Percentiles rank a stretch among this genome's conserved stretches.
phyloP scores from a whole-genome alignment of 768 basidiomycete species.

The Basidioascus undulatus region DNA sequence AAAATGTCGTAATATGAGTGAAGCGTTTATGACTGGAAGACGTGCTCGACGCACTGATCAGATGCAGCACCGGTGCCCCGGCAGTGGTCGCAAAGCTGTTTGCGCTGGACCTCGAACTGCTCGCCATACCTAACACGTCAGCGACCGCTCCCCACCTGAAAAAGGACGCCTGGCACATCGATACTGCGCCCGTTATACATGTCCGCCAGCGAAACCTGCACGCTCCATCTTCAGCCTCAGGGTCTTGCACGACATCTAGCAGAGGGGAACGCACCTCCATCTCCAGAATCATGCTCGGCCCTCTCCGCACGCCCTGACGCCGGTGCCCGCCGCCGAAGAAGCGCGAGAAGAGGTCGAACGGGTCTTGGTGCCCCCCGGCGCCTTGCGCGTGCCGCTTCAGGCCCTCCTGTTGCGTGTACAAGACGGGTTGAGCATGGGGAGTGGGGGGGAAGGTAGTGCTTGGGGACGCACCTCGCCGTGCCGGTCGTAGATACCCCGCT shows the following conservation, averaged over 20 bases:
- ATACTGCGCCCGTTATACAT: conserved; percentile 24
- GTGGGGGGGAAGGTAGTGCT: background rate
- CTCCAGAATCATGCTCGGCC: conserved; percentile 20
- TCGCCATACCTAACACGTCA: too few relatives aligned
- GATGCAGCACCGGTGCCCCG: conserved; percentile 84
- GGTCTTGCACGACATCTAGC: too few relatives aligned
- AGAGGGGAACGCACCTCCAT: conserved; percentile 15
- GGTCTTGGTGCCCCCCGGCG: conserved; percentile 50
- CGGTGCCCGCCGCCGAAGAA: conserved; percentile 38
- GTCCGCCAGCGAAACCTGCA: conserved; percentile 63
- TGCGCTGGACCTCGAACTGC: conserved; percentile 79
- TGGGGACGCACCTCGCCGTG: conserved; percentile 45
- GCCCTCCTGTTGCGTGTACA: conserved; percentile 38
- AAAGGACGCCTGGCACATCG: background rate
- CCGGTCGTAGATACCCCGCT: conserved; percentile 78
- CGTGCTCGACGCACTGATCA: too few relatives aligned
- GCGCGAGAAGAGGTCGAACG: conserved; percentile 78
- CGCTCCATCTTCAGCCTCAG: too few relatives aligned
- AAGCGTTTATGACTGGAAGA: too few relatives aligned
- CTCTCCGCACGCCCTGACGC: conserved; percentile 16
- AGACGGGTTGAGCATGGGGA: background rate
- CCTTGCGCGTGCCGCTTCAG: conserved; percentile 54
- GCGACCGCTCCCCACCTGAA: too few relatives aligned
- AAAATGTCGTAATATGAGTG: too few relatives aligned
- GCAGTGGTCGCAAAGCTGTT: conserved; percentile 86